A percentile compares a stretch with the other conserved stretches of the same genome.
Conservation (phyloP, 768 basidiomycete species). For the Tylopilus sp. region DNA sequence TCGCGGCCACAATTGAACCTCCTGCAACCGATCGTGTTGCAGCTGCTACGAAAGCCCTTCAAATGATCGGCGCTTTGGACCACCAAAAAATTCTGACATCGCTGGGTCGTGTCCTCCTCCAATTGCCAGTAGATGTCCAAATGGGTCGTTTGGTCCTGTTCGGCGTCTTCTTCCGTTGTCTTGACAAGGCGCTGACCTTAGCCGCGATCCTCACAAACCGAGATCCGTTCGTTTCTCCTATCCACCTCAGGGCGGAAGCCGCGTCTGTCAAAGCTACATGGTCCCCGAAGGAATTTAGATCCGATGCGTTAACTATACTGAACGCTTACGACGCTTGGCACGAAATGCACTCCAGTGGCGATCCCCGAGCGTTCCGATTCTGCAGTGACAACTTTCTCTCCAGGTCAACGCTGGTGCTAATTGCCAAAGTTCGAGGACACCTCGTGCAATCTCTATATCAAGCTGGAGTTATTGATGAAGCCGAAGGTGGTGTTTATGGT, state of each 20-base stretch:
- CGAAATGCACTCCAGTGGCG: conserved; percentile 60
- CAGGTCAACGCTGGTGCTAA: conserved; percentile 77
- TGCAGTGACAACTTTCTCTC: conserved; percentile 84
- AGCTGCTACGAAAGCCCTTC: conserved; percentile 75
- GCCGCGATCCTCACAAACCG: conserved; percentile 90
- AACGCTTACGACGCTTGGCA: conserved; percentile 84
- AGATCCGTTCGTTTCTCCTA: conserved; percentile 86
- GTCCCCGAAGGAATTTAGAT: conserved; percentile 75
- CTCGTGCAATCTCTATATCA: conserved; percentile 73
- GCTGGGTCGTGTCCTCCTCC: conserved; percentile 82
- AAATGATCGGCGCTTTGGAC: conserved; percentile 87
- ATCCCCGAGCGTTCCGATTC: conserved; percentile 66
- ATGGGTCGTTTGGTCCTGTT: conserved; percentile 87
- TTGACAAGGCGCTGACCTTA: conserved; percentile 82
- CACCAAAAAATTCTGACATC: conserved; percentile 72
- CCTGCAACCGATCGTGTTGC: conserved; percentile 73
- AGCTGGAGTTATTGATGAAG: conserved; percentile 79
- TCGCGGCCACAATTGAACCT: conserved; percentile 83
- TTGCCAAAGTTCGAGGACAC: conserved; percentile 77
- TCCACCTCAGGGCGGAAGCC: conserved; percentile 70
- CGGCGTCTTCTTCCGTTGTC: conserved; percentile 90
- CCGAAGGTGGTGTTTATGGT: conserved; percentile 55
- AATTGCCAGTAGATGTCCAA: conserved; percentile 86
- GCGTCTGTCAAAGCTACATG: conserved; percentile 71
- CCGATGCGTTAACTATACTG: conserved; percentile 77